phyloP scores from a whole-genome alignment of 2,329 filamentous ascomycete species.

The Colletotrichum australisinense region DNA sequence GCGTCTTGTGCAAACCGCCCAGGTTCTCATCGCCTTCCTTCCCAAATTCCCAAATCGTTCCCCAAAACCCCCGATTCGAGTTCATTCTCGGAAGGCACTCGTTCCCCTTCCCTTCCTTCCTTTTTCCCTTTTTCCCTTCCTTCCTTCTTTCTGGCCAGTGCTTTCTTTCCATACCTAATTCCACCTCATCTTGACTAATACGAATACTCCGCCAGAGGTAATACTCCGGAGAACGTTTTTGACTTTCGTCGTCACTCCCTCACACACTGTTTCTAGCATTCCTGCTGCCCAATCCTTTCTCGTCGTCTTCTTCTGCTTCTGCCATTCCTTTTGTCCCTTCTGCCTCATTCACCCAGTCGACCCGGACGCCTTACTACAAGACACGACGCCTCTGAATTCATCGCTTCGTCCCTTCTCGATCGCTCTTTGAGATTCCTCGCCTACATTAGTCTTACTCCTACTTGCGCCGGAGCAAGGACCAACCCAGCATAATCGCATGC shows the following conservation, averaged over 20 bases:
- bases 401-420: constrained; percentile 1
- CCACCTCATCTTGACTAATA: neutral
- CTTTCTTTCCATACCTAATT: constrained; percentile 24
- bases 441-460: neutral
- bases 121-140: neutral
- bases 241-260: constrained; percentile 25
- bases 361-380: no score
- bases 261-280: constrained; percentile 15
- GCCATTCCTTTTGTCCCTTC: neutral
- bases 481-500: constrained; percentile 26
- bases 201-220: neutral
- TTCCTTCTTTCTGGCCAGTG: constrained; percentile 18
- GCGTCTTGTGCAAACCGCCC: constrained; percentile 16
- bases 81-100: constrained; percentile 7
- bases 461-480: constrained; percentile 29
- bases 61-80: neutral
- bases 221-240: neutral
- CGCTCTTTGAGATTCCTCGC: constrained; percentile 12
- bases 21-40: constrained; percentile 10
- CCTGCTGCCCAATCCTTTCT: neutral
- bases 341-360: neutral
- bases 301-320: neutral
- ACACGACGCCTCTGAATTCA: neutral
- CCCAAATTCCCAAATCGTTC: neutral
- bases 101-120: neutral